Evolutionary conservation across 148 eudicot genomes (phyloP).

Genomic region (Camellia lanceoleosa): DNA sequence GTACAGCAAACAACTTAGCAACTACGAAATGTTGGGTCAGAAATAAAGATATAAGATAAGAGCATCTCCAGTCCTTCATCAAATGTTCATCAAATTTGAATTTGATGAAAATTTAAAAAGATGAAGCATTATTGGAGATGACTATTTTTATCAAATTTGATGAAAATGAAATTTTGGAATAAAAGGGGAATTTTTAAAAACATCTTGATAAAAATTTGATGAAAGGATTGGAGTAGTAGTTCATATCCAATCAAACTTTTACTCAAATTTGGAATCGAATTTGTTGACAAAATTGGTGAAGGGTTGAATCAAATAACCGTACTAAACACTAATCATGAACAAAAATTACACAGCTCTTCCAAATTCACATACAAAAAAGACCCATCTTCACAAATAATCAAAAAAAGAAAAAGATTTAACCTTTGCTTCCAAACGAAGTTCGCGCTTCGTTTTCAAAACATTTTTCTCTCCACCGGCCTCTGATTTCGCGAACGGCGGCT

Average conservation of each 20-base stretch:
- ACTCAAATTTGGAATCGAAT: too few species aligned
- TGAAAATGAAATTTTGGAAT: too few species aligned
- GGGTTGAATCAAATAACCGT: not conserved
- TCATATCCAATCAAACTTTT: too few species aligned
- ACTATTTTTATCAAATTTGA: too few species aligned
- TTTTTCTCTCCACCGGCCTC: conserved; percentile 3
- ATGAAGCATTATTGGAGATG: too few species aligned
- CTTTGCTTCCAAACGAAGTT: conserved; percentile 50
- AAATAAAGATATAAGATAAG: not conserved
- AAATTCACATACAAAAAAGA: not conserved
- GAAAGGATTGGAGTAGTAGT: too few species aligned
- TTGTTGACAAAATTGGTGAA: too few species aligned
- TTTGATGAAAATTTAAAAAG: too few species aligned
- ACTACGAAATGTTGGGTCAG: not conserved
- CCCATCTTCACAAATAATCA: not conserved
- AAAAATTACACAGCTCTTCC: not conserved
- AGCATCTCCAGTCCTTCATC: too few species aligned
- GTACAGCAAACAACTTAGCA: not conserved
- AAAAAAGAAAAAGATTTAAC: conserved; percentile 21
- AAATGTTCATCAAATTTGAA: too few species aligned
- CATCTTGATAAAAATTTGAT: too few species aligned
- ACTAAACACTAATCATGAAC: not conserved
- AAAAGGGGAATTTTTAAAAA: too few species aligned
- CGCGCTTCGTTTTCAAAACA: conserved; percentile 34
- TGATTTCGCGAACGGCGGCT: conserved; percentile 17